Percentiles rank a stretch among this genome's conserved stretches.
These are phyloP conservation scores for Coprinellus micaceus DNA, from an alignment of 768 basidiomycete species.

Conservation along the genomic window DNA sequence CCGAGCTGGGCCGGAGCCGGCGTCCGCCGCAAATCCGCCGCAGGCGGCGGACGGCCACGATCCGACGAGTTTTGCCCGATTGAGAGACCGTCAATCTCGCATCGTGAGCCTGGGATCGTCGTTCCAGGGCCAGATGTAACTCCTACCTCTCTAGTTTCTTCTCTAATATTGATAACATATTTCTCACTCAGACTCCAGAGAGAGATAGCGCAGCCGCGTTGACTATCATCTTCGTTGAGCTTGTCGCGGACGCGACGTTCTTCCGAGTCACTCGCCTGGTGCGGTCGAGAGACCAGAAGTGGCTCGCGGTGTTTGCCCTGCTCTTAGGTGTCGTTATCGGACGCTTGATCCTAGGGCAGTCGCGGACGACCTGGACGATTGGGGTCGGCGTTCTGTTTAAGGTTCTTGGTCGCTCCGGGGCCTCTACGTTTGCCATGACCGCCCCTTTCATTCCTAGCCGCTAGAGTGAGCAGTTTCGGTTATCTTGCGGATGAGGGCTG, in stretches of 20 bases:
- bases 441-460: constrained; percentile 2
- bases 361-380: constrained; percentile 62
- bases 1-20: too few relatives aligned
- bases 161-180: too few relatives aligned
- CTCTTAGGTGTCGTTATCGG: constrained; percentile 73
- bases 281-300: constrained; percentile 64
- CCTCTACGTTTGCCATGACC: constrained; percentile 55
- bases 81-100: too few relatives aligned
- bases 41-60: too few relatives aligned
- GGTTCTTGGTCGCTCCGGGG: constrained; percentile 55
- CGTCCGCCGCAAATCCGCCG: too few relatives aligned
- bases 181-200: too few relatives aligned
- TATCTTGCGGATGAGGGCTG: not conserved
- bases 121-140: too few relatives aligned
- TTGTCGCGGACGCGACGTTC: constrained; percentile 76
- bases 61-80: too few relatives aligned
- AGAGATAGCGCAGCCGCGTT: too few relatives aligned
- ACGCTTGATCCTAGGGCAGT: constrained; percentile 53
- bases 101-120: too few relatives aligned
- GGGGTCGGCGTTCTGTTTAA: constrained; percentile 61
- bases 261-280: constrained; percentile 54
- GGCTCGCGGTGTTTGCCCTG: constrained; percentile 58
- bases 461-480: not conserved
- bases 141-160: too few relatives aligned
- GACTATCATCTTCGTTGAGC: too few relatives aligned